Conservation (phyloP, 345 rosid genomes). For the Limnanthes douglasii region DNA sequence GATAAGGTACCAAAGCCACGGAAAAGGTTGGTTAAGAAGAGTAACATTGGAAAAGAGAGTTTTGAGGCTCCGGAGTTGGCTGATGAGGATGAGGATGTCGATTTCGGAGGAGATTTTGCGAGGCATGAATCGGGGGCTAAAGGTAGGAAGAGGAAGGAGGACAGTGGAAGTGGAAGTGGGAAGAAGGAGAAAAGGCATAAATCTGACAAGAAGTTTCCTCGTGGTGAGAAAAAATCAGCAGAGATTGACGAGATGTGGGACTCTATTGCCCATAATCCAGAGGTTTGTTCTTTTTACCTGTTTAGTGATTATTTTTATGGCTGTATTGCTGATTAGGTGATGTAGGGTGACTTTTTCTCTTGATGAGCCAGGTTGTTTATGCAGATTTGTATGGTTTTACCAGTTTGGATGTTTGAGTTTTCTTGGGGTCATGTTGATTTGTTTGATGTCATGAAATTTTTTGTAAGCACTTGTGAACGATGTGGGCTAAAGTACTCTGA, state of each 20-base stretch:
- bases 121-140: conserved; percentile 20
- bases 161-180: conserved; percentile 17
- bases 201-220: conserved; percentile 24
- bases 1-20: conserved; percentile 66
- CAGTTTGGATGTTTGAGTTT: too few relatives aligned
- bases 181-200: conserved; percentile 42
- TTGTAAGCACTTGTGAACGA: too few relatives aligned
- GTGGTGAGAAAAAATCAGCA: conserved; percentile 23
- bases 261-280: conserved; percentile 77
- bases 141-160: conserved; percentile 47
- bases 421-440: too few relatives aligned
- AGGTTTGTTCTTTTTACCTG: conserved; percentile 25
- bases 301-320: conserved; percentile 6
- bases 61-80: conserved; percentile 27
- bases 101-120: conserved; percentile 24
- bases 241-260: conserved; percentile 98
- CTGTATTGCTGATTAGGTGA: background rate
- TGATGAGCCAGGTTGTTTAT: background rate
- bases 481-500: too few relatives aligned
- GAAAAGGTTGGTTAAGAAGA: conserved; percentile 79
- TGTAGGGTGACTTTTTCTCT: background rate
- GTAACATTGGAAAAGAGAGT: conserved; percentile 16
- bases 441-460: too few relatives aligned
- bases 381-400: too few relatives aligned
- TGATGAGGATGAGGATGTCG: conserved; percentile 41